Percentiles rank a stretch among this genome's conserved stretches.
Conservation (phyloP, 192 early-diverging fungal species). For the Coemansia sp. region DNA sequence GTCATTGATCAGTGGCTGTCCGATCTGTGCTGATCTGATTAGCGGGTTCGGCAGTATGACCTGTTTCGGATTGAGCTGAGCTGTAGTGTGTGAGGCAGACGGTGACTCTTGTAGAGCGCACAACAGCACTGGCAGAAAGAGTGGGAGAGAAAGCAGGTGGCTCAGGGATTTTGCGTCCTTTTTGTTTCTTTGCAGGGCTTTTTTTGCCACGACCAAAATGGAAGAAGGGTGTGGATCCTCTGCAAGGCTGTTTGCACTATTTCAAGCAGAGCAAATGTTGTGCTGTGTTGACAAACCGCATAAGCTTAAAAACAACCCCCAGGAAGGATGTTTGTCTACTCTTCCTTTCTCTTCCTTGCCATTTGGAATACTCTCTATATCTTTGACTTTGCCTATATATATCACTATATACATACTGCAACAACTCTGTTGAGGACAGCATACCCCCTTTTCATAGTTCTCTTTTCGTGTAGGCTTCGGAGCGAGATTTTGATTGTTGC, state of each 20-base stretch:
- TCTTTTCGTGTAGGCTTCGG: too few species aligned
- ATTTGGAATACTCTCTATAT: too few species aligned
- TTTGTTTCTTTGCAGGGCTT: not conserved
- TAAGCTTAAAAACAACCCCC: conserved; percentile 1
- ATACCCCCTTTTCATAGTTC: too few species aligned
- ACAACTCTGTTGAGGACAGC: too few species aligned
- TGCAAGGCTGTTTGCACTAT: conserved; percentile 1
- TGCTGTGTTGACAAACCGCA: not conserved
- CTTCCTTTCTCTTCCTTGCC: not conserved
- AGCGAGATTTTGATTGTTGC: not conserved
- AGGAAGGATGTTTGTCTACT: not conserved
- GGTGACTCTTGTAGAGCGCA: not conserved
- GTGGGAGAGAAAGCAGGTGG: not conserved
- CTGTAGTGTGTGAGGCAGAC: not conserved
- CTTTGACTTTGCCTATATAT: too few species aligned
- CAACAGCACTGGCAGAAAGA: not conserved
- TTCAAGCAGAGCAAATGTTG: not conserved
- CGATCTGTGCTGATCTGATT: not conserved
- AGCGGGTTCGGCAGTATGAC: too few species aligned
- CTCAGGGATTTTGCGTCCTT: not conserved
- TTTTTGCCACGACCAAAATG: not conserved
- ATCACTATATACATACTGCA: too few species aligned
- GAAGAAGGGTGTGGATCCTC: not conserved
- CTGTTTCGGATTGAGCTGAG: not conserved
- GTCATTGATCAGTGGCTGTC: not conserved